phyloP scores from a whole-genome alignment of 2,329 filamentous ascomycete species.

The Graphilbum sp. region DNA sequence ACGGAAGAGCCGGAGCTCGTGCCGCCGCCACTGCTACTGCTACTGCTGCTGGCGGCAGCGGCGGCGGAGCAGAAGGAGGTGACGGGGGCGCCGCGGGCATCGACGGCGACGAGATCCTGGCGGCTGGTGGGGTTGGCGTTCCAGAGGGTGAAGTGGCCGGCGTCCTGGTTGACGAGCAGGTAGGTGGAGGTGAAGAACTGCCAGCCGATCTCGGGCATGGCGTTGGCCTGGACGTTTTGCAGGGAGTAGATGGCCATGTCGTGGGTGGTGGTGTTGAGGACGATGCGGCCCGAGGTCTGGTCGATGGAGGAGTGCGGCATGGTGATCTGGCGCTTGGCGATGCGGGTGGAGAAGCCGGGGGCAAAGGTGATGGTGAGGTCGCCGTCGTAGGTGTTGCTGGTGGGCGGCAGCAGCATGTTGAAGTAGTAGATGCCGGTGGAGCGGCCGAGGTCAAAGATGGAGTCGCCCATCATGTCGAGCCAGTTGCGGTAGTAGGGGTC shows the following conservation, averaged over 20 bases:
- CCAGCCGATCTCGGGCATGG: constrained; percentile 13
- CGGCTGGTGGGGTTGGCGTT: constrained; percentile 2
- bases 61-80: not conserved
- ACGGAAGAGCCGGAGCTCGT: not conserved
- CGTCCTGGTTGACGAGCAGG: constrained; percentile 15
- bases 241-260: constrained; percentile 13
- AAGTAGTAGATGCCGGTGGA: constrained; percentile 3
- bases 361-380: constrained; percentile 10
- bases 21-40: not conserved
- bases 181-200: constrained; percentile 17
- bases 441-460: constrained; percentile 2
- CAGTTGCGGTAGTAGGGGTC: constrained; percentile 10
- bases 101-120: constrained; percentile 7
- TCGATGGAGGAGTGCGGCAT: constrained; percentile 8
- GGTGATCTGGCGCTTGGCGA: constrained; percentile 17
- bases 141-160: constrained; percentile 11
- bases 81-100: constrained; percentile 1
- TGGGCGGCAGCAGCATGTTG: not conserved
- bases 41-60: not conserved
- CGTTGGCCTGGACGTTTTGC: constrained; percentile 10
- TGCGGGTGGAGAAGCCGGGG: constrained; percentile 8
- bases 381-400: constrained; percentile 4
- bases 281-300: not conserved
- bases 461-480: constrained; percentile 1
- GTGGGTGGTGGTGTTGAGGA: constrained; percentile 7